These are phyloP conservation scores for Jatropha curcas DNA, from an alignment of 345 rosid genomes.

Conservation along the genomic window DNA sequence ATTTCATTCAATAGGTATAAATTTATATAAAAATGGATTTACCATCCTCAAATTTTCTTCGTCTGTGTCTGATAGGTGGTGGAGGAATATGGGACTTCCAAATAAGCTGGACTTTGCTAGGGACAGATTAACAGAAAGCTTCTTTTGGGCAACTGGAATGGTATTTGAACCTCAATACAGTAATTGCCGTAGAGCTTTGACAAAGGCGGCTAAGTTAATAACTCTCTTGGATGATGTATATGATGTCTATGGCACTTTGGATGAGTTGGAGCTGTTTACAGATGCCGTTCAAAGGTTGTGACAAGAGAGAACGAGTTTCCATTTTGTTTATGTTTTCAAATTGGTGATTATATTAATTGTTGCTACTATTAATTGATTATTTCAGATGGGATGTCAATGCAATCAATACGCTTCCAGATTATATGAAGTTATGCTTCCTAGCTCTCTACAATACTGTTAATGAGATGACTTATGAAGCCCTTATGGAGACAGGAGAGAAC, in stretches of 20 bases:
- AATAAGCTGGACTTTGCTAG: conserved; percentile 21
- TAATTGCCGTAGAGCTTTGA: conserved; percentile 10
- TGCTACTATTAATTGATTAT: neutral
- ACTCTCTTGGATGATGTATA: conserved; percentile 26
- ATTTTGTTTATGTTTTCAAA: neutral
- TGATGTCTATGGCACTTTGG: conserved; percentile 25
- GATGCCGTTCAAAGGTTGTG: conserved; percentile 28
- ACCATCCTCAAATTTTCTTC: neutral
- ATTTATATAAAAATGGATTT: too few relatives aligned
- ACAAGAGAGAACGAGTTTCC: too few relatives aligned
- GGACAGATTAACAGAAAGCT: conserved; percentile 16
- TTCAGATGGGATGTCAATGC: conserved; percentile 35
- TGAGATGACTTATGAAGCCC: conserved; percentile 26
- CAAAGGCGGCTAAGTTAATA: conserved; percentile 14
- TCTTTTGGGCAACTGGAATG: conserved; percentile 21
- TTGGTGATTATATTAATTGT: neutral
- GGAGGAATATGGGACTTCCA: conserved; percentile 17
- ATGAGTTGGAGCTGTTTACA: conserved; percentile 23
- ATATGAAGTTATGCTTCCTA: conserved; percentile 35
- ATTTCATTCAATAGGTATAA: too few relatives aligned
- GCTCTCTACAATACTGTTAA: conserved; percentile 29
- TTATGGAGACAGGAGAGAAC: conserved; percentile 22
- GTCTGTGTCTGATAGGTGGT: conserved; percentile 22
- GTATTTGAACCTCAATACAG: conserved; percentile 8
- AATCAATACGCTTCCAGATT: conserved; percentile 29